Evolutionary conservation across 164 flowering plant species (phyloP).

Genomic region (Aristolochia contorta): DNA sequence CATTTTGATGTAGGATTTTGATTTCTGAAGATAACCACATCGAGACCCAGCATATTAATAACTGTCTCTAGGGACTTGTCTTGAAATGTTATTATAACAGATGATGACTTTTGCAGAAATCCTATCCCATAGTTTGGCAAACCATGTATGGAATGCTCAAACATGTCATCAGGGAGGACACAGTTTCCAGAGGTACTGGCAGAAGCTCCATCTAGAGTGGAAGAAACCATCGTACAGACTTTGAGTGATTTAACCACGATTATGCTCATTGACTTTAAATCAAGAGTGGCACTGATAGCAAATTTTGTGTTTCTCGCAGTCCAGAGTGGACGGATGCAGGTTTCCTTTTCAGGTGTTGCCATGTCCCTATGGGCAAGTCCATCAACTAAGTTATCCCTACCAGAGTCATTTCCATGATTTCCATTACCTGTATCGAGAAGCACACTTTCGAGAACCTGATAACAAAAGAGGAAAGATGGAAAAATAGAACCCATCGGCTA

Average conservation of each 20-base stretch:
- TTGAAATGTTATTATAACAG: slow-evolving; percentile 25
- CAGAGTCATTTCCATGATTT: slow-evolving; percentile 9
- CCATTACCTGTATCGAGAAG: neutral
- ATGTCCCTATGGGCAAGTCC: slow-evolving; percentile 17
- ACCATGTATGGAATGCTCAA: slow-evolving; percentile 16
- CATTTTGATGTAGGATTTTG: slow-evolving; percentile 16
- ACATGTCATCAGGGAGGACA: neutral
- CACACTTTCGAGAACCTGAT: neutral
- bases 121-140: slow-evolving; percentile 45
- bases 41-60: slow-evolving; percentile 26
- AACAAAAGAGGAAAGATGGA: neutral
- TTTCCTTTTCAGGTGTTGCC: slow-evolving; percentile 11
- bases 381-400: slow-evolving; percentile 11
- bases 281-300: slow-evolving; percentile 29
- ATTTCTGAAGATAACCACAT: slow-evolving; percentile 31
- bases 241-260: slow-evolving; percentile 36
- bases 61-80: slow-evolving; percentile 26
- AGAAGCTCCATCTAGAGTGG: slow-evolving; percentile 11
- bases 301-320: slow-evolving; percentile 17
- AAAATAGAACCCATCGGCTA: too few species aligned
- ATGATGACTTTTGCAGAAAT: slow-evolving; percentile 27
- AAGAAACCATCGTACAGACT: slow-evolving; percentile 11
- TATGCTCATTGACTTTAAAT: slow-evolving; percentile 35
- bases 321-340: slow-evolving; percentile 12
- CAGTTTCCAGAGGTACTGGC: slow-evolving; percentile 3